Conservation (phyloP, 169 alveolate species). For the Plasmodium coatneyi region DNA sequence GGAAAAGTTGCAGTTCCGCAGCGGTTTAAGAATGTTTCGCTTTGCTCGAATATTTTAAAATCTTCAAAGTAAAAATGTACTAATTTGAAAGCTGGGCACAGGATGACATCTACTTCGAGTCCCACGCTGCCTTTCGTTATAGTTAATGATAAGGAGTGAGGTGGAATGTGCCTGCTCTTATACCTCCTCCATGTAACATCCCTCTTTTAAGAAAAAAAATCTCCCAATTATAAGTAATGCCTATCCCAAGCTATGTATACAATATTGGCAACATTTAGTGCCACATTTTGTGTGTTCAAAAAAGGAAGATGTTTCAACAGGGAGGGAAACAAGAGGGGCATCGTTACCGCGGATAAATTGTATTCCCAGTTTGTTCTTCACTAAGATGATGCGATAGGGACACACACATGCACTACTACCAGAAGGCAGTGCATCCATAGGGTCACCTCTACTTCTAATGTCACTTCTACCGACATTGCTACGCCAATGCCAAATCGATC, state of each 20-base stretch:
- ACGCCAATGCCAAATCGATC: background rate
- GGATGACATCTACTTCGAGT: background rate
- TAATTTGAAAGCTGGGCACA: background rate
- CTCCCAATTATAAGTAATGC: background rate
- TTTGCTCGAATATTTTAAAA: background rate
- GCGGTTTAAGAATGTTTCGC: background rate
- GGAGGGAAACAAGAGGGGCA: background rate
- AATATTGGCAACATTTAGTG: background rate
- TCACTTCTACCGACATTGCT: background rate
- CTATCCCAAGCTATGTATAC: background rate
- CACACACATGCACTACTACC: background rate
- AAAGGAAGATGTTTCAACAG: background rate
- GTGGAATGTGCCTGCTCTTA: background rate
- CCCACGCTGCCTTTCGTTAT: background rate
- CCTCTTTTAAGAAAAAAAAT: background rate
- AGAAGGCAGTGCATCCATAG: background rate
- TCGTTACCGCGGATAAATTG: background rate
- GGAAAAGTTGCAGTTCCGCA: background rate
- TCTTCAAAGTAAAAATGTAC: background rate
- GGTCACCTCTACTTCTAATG: background rate
- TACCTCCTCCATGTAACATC: background rate
- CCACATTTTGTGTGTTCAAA: background rate
- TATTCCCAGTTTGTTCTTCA: background rate
- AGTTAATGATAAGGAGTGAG: background rate
- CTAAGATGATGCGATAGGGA: background rate